A percentile compares a stretch with the other conserved stretches of the same genome.
phyloP scores from a whole-genome alignment of 2,329 filamentous ascomycete genomes.

The Colletotrichum phormii region DNA sequence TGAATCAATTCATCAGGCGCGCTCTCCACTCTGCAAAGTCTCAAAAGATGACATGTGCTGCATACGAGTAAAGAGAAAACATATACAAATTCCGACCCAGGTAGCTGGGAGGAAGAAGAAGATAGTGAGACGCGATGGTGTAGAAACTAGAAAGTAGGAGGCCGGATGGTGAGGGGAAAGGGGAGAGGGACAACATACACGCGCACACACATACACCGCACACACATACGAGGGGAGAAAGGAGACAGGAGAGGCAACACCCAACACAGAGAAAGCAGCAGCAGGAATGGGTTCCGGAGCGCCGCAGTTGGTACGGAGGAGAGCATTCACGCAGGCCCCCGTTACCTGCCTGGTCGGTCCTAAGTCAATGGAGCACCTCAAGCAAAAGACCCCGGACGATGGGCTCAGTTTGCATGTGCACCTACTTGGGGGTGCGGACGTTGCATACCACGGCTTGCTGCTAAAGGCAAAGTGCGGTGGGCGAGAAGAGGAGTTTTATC shows the following conservation, averaged over 20 bases:
- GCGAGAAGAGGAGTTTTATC: slow-evolving; percentile 11
- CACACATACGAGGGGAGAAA: background rate
- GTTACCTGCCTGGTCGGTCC: slow-evolving; percentile 14
- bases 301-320: background rate
- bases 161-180: background rate
- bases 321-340: background rate
- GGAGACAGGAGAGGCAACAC: background rate
- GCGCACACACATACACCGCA: too few species aligned
- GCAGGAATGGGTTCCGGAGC: background rate
- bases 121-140: background rate
- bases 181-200: background rate
- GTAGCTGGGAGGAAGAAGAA: background rate
- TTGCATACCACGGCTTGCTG: background rate
- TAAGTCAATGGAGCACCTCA: background rate
- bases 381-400: background rate
- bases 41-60: background rate
- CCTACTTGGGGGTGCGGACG: background rate
- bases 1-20: background rate
- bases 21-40: background rate
- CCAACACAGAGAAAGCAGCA: background rate
- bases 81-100: background rate
- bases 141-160: background rate
- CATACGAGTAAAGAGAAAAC: slow-evolving; percentile 16
- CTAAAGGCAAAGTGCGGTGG: slow-evolving; percentile 18
- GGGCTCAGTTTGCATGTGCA: background rate